These are phyloP conservation scores for Neurospora sp. DNA, from an alignment of 495 filamentous ascomycete genomes.

Conservation along the genomic window DNA sequence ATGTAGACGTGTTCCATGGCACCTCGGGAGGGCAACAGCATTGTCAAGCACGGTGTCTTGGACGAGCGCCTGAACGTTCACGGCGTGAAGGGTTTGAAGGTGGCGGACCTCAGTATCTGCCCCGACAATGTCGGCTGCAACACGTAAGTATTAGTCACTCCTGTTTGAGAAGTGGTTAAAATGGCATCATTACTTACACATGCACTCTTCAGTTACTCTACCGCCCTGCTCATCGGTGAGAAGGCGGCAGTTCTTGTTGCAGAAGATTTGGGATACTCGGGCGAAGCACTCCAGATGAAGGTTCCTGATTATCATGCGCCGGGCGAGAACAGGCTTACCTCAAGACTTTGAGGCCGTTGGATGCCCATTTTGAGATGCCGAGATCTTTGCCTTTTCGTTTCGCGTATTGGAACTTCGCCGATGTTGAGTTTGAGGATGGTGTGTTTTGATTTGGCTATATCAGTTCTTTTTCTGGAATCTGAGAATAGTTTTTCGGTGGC, in stretches of 20 bases:
- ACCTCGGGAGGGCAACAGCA: slow-evolving; percentile 64
- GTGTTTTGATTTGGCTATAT: background rate
- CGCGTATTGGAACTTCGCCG: background rate
- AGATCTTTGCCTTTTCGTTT: background rate
- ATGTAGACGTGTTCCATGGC: slow-evolving; percentile 68
- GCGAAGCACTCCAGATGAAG: slow-evolving; percentile 65
- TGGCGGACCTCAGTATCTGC: slow-evolving; percentile 70
- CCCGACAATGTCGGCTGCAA: slow-evolving; percentile 79
- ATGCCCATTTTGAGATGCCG: background rate
- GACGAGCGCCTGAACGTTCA: slow-evolving; percentile 74
- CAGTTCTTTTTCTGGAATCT: background rate
- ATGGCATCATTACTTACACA: background rate
- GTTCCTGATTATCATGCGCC: slow-evolving; percentile 53
- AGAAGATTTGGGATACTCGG: slow-evolving; percentile 68
- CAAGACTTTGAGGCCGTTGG: slow-evolving; percentile 10
- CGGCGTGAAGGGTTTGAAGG: slow-evolving; percentile 71
- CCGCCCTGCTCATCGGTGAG: slow-evolving; percentile 74
- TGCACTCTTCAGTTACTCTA: slow-evolving; percentile 39
- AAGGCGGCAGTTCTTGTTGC: slow-evolving; percentile 64
- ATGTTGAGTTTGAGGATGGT: background rate
- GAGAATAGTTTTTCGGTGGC: background rate
- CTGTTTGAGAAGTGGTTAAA: background rate
- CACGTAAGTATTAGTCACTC: slow-evolving; percentile 36
- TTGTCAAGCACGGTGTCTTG: slow-evolving; percentile 71
- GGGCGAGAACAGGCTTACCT: slow-evolving; percentile 32